Evolutionary conservation across 768 basidiomycete species (phyloP).

Genomic region (Termitomyces sp.): DNA sequence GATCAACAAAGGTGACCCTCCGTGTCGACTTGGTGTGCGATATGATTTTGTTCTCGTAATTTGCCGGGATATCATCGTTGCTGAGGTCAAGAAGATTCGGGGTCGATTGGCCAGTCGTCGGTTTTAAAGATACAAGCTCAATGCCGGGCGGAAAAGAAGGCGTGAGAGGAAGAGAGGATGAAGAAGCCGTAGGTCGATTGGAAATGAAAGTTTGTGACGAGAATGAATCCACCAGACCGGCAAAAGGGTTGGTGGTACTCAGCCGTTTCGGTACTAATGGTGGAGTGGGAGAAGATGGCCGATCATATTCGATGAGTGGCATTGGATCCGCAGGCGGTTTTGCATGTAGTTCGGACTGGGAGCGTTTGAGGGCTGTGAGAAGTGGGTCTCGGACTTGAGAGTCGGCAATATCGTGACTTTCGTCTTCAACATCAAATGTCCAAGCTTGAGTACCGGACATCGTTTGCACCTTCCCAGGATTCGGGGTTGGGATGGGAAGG

Average conservation of each 20-base stretch:
- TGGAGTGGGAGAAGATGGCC: background rate
- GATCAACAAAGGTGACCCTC: background rate
- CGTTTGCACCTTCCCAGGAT: background rate
- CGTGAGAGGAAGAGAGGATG: constrained; percentile 2
- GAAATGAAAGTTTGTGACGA: constrained; percentile 1
- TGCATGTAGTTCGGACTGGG: background rate
- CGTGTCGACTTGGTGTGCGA: background rate
- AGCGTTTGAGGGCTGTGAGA: constrained; percentile 11
- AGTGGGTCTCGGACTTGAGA: constrained; percentile 1
- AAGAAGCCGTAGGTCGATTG: constrained; percentile 2
- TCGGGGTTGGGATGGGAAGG: constrained; percentile 14
- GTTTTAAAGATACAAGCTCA: constrained; percentile 4
- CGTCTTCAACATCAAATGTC: constrained; percentile 13
- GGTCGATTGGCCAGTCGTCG: background rate
- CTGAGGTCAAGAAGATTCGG: constrained; percentile 6
- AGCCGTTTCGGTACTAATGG: constrained; percentile 4
- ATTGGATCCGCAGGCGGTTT: background rate
- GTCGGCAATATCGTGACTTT: constrained; percentile 7
- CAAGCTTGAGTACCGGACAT: constrained; percentile 4
- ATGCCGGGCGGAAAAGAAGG: constrained; percentile 6
- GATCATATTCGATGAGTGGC: constrained; percentile 4
- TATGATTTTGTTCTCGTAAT: background rate
- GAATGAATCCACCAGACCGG: constrained; percentile 3
- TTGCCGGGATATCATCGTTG: background rate
- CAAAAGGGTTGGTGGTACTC: constrained; percentile 7